These are phyloP conservation scores for Fusarium mexicanum DNA, from an alignment of 2,329 filamentous ascomycete genomes.

Conservation along the genomic window DNA sequence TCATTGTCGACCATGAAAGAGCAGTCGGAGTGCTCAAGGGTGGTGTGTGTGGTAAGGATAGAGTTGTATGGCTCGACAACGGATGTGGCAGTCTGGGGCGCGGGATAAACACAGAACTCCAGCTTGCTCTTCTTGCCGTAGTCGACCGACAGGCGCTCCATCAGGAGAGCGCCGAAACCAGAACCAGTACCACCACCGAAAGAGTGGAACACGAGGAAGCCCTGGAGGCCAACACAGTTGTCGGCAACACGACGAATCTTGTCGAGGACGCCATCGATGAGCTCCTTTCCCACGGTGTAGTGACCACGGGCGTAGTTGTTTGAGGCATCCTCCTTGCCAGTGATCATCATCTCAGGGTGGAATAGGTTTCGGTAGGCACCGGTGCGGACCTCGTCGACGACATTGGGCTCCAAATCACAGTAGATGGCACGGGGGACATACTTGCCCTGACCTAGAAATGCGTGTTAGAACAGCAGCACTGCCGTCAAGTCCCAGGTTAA, in stretches of 20 bases:
- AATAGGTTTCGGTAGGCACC: slow-evolving; percentile 96
- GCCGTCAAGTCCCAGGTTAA: background rate
- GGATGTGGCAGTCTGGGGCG: slow-evolving; percentile 94
- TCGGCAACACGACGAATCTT: slow-evolving; percentile 97
- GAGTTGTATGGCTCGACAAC: slow-evolving; percentile 99
- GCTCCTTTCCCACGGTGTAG: slow-evolving; percentile 99
- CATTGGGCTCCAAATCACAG: slow-evolving; percentile 99
- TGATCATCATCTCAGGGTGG: slow-evolving; percentile 99
- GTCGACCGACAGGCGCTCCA: slow-evolving; percentile 98
- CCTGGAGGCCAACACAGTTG: slow-evolving; percentile 97
- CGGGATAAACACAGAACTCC: slow-evolving; percentile 99
- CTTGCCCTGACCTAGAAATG: slow-evolving; percentile 85
- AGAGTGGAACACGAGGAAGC: slow-evolving; percentile 99
- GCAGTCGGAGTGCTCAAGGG: slow-evolving; percentile 99
- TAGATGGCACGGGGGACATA: slow-evolving; percentile 99
- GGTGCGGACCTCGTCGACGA: slow-evolving; percentile 98
- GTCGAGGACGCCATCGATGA: slow-evolving; percentile 97
- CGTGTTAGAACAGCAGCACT: slow-evolving; percentile 26
- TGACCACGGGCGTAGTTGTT: slow-evolving; percentile 99
- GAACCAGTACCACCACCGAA: slow-evolving; percentile 99
- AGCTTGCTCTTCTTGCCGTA: slow-evolving; percentile 99
- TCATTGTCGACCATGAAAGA: slow-evolving; percentile 99
- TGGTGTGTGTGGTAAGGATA: slow-evolving; percentile 98
- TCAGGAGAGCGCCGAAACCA: slow-evolving; percentile 96
- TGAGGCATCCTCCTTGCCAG: slow-evolving; percentile 99